Evolutionary conservation across 192 early-diverging fungal species (phyloP).

Genomic region (Backusella australiensis): DNA sequence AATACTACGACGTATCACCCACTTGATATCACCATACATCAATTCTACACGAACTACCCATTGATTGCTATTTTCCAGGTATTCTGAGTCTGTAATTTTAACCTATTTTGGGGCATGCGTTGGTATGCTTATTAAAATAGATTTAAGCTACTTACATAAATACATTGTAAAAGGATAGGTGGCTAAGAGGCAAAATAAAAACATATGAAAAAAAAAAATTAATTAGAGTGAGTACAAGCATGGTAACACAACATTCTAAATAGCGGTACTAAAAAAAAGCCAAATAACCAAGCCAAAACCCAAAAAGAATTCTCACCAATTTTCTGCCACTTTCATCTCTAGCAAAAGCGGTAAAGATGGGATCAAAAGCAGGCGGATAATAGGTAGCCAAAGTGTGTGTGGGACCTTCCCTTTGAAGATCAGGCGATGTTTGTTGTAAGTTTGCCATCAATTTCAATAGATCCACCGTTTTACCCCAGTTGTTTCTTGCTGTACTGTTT

Average conservation of each 20-base stretch:
- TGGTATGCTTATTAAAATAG: background rate
- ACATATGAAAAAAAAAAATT: background rate
- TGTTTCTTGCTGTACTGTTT: background rate
- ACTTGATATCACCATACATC: conserved; percentile 73
- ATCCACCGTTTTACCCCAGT: conserved; percentile 27
- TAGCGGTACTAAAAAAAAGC: background rate
- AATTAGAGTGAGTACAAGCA: background rate
- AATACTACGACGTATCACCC: conserved; percentile 64
- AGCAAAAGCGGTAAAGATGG: conserved; percentile 29
- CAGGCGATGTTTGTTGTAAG: conserved; percentile 1
- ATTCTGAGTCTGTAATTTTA: conserved; percentile 31
- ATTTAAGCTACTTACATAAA: conserved; percentile 22
- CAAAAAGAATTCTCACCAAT: conserved; percentile 21
- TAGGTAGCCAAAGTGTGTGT: conserved; percentile 21
- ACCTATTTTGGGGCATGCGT: conserved; percentile 30
- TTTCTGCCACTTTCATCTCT: conserved; percentile 25
- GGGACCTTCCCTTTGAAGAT: background rate
- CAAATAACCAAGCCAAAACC: background rate
- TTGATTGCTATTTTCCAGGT: conserved; percentile 28
- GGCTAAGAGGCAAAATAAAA: conserved; percentile 18
- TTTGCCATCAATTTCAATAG: conserved; percentile 18
- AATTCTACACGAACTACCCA: conserved; percentile 65
- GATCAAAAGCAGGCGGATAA: conserved; percentile 36
- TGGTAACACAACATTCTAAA: background rate
- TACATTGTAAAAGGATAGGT: conserved; percentile 34